Evolutionary conservation across 805 yeast genomes (phyloP), one percentile per base, ranked within the genome.

Genomic region (Cephaloascus fragrans): DNA sequence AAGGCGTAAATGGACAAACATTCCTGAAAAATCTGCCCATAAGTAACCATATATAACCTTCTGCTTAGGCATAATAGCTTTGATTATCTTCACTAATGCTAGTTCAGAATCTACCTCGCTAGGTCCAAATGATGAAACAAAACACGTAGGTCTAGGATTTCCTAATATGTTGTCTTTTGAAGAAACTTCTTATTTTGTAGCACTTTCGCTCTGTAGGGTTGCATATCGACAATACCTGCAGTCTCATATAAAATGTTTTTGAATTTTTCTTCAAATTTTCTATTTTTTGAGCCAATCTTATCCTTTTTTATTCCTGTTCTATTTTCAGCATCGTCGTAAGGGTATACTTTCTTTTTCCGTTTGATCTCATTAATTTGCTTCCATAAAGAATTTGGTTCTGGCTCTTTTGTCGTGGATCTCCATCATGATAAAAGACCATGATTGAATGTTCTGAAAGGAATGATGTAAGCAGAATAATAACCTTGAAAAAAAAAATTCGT

Each of bases 1-100:
- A 70, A 1, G 80, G 79, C 55, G 62, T 58, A 44, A 64, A 71
- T 2, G 77, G 73, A 47, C 71, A 70, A 4, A 72, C 47, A 45
- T 55, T 57, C 17, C 48, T 47, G 51, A 70, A 73, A 47, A 62
- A 74, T 3, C 73, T 45, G 16, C 59, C 57, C 18, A 73, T 39
- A 20, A 70, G 57, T 26, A 61, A 47, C 68, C 69, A 70, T 4
- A 66, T n/a, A n/a, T 50, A 2, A 67, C 56, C 18, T 51, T 54
- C 34, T 51, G 56, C 3, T 54, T 45, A 0, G 80, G 79, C 4
- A 71, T 46, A 0, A 59, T 49, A 2, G 53, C 47, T 42, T 61
- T 55, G 3, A 74, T 62, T 37, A 55, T 49, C 17, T 51, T 50
- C 36, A 65, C 60, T 12, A 62, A 41, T 33, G 51, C 50, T 28